Evolutionary conservation across 306 rosid species (phyloP).

Genomic region (Crataegus laevigata): DNA sequence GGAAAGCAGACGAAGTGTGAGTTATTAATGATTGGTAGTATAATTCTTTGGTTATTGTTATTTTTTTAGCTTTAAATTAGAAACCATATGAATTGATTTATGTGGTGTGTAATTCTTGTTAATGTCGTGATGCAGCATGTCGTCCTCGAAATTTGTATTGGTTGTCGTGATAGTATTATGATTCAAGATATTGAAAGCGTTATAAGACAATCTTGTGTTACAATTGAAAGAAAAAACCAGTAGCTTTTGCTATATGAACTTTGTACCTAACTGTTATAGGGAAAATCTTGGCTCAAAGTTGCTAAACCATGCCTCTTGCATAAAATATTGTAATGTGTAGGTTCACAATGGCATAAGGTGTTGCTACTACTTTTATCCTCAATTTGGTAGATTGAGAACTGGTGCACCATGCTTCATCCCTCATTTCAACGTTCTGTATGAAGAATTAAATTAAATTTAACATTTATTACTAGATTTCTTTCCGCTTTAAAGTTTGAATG

Average conservation of each 20-base stretch:
- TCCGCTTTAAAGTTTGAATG: neutral
- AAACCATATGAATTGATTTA: neutral
- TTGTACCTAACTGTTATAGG: neutral
- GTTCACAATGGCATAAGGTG: neutral
- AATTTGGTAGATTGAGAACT: neutral
- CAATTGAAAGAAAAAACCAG: neutral
- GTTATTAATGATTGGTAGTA: slow-evolving; percentile 14
- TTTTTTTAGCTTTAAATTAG: neutral
- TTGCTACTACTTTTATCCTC: neutral
- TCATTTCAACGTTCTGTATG: neutral
- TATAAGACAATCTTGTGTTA: neutral
- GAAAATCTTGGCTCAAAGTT: neutral
- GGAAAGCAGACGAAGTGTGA: slow-evolving; percentile 80
- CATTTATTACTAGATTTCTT: neutral
- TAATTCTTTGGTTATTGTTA: neutral
- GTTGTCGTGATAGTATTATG: neutral
- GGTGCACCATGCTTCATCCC: neutral
- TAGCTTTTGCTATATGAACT: neutral
- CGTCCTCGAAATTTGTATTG: no score
- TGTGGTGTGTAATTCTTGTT: no score
- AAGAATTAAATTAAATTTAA: neutral
- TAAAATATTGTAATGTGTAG: neutral
- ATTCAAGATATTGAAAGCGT: neutral
- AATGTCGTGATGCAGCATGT: no score
- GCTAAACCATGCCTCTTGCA: neutral